Evolutionary conservation across 1,284 basidiomycete genomes (phyloP).

Genomic region (Pisolithus thermaeus): DNA sequence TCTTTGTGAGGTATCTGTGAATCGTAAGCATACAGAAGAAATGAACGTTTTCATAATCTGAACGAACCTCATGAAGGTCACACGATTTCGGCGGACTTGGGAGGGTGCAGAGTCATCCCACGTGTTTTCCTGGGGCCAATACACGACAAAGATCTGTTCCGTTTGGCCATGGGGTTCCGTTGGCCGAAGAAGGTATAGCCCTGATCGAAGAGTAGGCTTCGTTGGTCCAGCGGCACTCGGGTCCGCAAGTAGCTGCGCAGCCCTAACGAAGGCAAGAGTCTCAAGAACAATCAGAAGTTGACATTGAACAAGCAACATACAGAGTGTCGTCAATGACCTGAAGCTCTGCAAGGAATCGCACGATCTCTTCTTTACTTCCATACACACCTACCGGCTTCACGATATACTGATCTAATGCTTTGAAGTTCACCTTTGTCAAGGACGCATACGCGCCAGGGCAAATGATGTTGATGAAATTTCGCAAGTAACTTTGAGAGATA

Average conservation of each 20-base stretch:
- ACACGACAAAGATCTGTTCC: constrained; percentile 41
- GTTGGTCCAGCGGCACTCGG: constrained; percentile 14
- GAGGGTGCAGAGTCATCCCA: constrained; percentile 48
- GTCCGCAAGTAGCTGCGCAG: constrained; percentile 18
- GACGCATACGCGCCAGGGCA: constrained; percentile 41
- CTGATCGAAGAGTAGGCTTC: constrained; percentile 39
- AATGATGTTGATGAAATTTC: constrained; percentile 36
- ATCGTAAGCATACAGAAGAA: not conserved
- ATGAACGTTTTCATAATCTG: not conserved
- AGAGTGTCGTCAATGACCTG: constrained; percentile 30
- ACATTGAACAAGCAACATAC: constrained; percentile 25
- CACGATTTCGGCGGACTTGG: constrained; percentile 44
- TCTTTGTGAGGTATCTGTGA: constrained; percentile 49
- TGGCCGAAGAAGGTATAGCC: constrained; percentile 40
- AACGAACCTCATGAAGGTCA: constrained; percentile 57
- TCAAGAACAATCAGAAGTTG: not conserved
- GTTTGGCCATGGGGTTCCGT: constrained; percentile 2
- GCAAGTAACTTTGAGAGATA: constrained; percentile 40
- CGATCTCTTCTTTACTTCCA: constrained; percentile 46
- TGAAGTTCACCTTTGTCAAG: constrained; percentile 50
- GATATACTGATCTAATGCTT: constrained; percentile 35
- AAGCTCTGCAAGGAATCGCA: constrained; percentile 35
- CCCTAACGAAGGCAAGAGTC: constrained; percentile 6
- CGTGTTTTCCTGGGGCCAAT: constrained; percentile 57
- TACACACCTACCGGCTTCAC: constrained; percentile 52